These are phyloP conservation scores for Rhodotorula sp. DNA, from an alignment of 1,284 basidiomycete genomes.

Conservation along the genomic window DNA sequence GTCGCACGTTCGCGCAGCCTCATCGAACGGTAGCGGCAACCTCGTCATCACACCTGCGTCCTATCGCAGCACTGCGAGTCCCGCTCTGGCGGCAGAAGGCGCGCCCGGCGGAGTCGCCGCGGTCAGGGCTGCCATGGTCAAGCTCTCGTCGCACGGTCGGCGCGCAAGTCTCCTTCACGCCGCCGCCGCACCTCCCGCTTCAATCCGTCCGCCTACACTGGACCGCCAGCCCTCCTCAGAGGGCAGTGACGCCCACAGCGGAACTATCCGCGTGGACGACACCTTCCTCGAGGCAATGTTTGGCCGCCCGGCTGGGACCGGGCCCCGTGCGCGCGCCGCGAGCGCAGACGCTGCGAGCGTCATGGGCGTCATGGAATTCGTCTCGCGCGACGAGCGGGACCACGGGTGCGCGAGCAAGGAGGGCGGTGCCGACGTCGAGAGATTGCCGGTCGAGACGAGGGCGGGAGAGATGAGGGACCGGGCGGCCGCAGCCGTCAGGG, in stretches of 20 bases:
- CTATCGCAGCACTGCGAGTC: neutral
- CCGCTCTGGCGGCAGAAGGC: neutral
- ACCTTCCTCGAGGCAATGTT: slow-evolving; percentile 10
- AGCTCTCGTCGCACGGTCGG: neutral
- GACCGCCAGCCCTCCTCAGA: neutral
- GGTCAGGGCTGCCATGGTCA: slow-evolving; percentile 22
- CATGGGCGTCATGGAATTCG: slow-evolving; percentile 18
- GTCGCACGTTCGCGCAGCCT: too few species aligned
- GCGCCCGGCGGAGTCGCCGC: neutral
- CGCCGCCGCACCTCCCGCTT: neutral
- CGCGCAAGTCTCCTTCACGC: slow-evolving; percentile 1
- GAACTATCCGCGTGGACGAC: slow-evolving; percentile 15
- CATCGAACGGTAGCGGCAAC: too few species aligned
- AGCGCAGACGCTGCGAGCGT: neutral
- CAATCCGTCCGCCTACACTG: neutral
- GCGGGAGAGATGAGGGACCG: neutral
- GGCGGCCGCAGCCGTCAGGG: neutral
- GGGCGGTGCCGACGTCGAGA: neutral
- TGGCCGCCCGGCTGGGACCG: neutral
- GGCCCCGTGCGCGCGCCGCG: neutral
- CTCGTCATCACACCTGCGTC: neutral
- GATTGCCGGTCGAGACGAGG: slow-evolving; percentile 5
- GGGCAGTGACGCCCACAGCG: slow-evolving; percentile 3
- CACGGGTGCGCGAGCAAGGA: neutral
- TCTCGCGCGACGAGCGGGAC: slow-evolving; percentile 9